phyloP scores from a whole-genome alignment of 148 eudicot species.

The Fagopyrum homotropicum region DNA sequence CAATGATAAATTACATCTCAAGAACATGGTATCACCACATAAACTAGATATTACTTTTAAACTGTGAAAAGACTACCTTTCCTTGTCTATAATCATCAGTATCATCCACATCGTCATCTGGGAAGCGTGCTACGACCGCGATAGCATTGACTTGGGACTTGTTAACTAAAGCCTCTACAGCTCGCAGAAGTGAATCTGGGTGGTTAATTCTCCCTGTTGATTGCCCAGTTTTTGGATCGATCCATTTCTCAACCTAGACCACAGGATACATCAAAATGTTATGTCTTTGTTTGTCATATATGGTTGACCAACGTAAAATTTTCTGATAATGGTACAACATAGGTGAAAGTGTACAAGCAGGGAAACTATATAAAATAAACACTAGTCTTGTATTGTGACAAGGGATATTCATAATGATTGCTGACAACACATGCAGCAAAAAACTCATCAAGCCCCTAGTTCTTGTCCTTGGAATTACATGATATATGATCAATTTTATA shows the following conservation, averaged over 20 bases:
- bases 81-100: slow-evolving; percentile 77
- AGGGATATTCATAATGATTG: not conserved
- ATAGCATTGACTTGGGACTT: slow-evolving; percentile 65
- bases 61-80: slow-evolving; percentile 35
- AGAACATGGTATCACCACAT: not conserved
- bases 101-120: slow-evolving; percentile 69
- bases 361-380: too few relatives aligned
- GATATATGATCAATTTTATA: not conserved
- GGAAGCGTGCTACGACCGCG: slow-evolving; percentile 91
- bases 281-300: not conserved
- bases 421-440: not conserved
- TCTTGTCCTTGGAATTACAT: not conserved
- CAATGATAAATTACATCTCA: not conserved
- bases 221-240: slow-evolving; percentile 66
- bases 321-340: not conserved
- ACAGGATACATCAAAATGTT: slow-evolving; percentile 6
- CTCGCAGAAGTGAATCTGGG: slow-evolving; percentile 77
- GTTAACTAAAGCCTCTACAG: slow-evolving; percentile 51
- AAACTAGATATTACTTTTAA: not conserved
- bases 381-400: not conserved
- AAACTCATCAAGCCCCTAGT: not conserved
- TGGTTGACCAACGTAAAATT: not conserved
- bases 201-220: slow-evolving; percentile 82
- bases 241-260: slow-evolving; percentile 80
- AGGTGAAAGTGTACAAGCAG: not conserved